phyloP scores from a whole-genome alignment of 2,329 filamentous ascomycete genomes.

The Pseudogymnoascus sp. region DNA sequence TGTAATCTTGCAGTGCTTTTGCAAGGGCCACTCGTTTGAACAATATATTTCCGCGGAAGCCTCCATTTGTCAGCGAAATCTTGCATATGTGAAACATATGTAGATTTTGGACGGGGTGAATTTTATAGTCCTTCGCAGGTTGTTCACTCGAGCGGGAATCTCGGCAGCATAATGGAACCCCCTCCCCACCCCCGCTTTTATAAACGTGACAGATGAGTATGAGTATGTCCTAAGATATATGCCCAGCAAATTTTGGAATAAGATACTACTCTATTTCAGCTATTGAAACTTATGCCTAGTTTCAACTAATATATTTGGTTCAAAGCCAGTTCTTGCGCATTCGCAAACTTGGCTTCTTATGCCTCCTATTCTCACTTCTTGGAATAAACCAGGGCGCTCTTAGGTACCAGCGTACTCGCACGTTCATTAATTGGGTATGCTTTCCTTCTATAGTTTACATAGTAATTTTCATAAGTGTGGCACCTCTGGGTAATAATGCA shows the following conservation, averaged over 20 bases:
- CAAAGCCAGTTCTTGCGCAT: not conserved
- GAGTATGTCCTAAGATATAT: too few species aligned
- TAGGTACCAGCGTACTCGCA: not conserved
- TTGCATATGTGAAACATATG: not conserved
- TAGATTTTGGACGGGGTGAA: not conserved
- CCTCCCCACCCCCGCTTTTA: not conserved
- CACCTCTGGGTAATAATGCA: not conserved
- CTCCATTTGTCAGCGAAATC: not conserved
- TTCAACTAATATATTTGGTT: not conserved
- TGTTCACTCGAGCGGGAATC: not conserved
- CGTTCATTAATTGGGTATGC: not conserved
- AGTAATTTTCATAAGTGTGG: not conserved
- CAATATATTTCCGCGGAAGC: not conserved
- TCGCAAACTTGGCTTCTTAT: not conserved
- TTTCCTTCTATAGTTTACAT: not conserved
- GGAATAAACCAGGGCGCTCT: not conserved
- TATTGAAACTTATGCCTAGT: too few species aligned
- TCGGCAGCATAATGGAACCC: not conserved
- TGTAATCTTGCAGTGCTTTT: not conserved
- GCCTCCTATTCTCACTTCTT: not conserved
- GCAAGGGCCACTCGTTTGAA: constrained; percentile 1
- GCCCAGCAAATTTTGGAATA: too few species aligned
- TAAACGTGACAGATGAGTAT: not conserved
- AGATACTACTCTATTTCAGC: too few species aligned
- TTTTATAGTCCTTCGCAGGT: not conserved